Evolutionary conservation across 495 filamentous ascomycete genomes (phyloP), one percentile per base, ranked within the genome.

Genomic region (Xylaria palmicola): DNA sequence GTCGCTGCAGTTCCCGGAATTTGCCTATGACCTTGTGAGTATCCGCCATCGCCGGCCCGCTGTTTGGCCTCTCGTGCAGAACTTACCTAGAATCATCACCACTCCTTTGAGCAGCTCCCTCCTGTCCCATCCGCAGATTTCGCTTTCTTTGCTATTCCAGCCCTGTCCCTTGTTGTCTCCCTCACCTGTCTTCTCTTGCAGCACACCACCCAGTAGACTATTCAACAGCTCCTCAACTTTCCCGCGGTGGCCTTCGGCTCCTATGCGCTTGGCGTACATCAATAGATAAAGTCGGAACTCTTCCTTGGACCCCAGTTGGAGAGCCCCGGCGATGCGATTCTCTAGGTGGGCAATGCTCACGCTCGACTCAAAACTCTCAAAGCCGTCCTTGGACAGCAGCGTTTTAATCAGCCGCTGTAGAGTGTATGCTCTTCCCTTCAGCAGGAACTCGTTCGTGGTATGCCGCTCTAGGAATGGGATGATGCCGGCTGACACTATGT

Each of bases 231-330:
- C 95, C 66, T 97, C 94, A 0, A 97, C 91, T 74, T 98, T 99
- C 37, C 81, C 79, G 66, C 86, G 86, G 63, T 92, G 74, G 0
- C 92, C 92, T 69, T 99, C 95, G 0, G 90, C 90, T 1, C 95
- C 94, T 27, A 99, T 85, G 3, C 95, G 85, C 75, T 96, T 97
- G 1, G 90, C 93, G 65, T 98, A 99, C 91, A 98, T 98, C 63
- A 91, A 87, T 6, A 98, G 74, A 67, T 96, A 96, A 1, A 95
- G 77, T 57, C 89, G 83, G 76, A 97, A 98, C 69, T 98, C 94
- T 37, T 96, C 92, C 64, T 86, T 87, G 0, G 93, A 87, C 8
- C 91, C 92, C 1, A 99, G 78, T 41, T 90, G 87, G 57, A 94
- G 69, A 6, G 94, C 92, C 10, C 91, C 94, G 10, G 94, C 93